Evolutionary conservation across 2,329 filamentous ascomycete species (phyloP).

Genomic region (Phaeoacremonium minimum): DNA sequence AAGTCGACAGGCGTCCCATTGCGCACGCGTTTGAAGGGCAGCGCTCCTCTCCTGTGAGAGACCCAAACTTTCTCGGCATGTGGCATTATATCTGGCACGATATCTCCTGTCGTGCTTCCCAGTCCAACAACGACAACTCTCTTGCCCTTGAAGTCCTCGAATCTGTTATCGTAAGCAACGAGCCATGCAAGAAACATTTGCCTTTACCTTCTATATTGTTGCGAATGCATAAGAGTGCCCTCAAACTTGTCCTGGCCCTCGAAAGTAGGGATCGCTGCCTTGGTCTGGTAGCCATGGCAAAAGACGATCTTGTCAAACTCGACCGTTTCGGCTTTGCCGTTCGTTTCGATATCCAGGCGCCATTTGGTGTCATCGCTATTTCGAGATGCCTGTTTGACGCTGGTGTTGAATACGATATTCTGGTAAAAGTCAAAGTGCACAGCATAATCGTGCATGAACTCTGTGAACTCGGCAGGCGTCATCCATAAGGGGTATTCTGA

Average conservation of each 20-base stretch:
- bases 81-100: conserved; percentile 7
- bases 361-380: conserved; percentile 16
- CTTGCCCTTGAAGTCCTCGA: conserved; percentile 8
- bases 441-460: conserved; percentile 26
- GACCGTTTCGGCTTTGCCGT: conserved; percentile 5
- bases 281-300: conserved; percentile 9
- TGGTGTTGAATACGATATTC: conserved; percentile 18
- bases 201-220: conserved; percentile 8
- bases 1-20: conserved; percentile 8
- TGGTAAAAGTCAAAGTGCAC: conserved; percentile 22
- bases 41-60: conserved; percentile 8
- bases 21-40: conserved; percentile 8
- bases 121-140: conserved; percentile 12
- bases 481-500: conserved; percentile 8
- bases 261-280: conserved; percentile 6
- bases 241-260: conserved; percentile 9
- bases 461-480: conserved; percentile 16
- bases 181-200: neutral
- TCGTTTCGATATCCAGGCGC: conserved; percentile 17
- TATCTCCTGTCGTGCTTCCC: conserved; percentile 11
- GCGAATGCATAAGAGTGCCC: conserved; percentile 9
- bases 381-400: conserved; percentile 12
- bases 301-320: conserved; percentile 16
- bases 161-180: neutral
- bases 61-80: conserved; percentile 8